Conservation (phyloP, 768 basidiomycete genomes). For the Amanita subjunquillea region DNA sequence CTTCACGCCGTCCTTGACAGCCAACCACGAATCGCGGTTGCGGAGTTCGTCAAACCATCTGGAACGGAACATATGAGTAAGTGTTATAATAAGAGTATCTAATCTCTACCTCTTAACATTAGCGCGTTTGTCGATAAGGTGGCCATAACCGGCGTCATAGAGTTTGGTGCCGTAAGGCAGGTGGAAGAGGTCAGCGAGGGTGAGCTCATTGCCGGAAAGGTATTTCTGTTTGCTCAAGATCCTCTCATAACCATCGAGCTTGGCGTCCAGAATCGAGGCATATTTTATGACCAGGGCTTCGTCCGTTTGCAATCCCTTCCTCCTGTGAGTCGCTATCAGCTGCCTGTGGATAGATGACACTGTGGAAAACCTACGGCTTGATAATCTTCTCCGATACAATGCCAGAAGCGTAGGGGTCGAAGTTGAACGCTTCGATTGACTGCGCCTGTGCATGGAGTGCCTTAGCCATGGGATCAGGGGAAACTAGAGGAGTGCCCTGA, state of each 20-base stretch:
- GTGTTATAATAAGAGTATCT: not conserved
- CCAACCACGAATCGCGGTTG: conserved; percentile 18
- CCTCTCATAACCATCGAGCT: conserved; percentile 43
- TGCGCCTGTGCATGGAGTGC: conserved; percentile 39
- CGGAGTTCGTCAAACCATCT: not conserved
- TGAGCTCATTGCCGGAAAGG: conserved; percentile 45
- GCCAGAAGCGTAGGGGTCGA: conserved; percentile 34
- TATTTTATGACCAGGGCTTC: conserved; percentile 16
- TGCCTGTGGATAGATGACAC: not conserved
- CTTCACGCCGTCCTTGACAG: conserved; percentile 29
- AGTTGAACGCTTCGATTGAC: conserved; percentile 42
- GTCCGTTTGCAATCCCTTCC: conserved; percentile 19
- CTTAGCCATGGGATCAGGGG: conserved; percentile 13
- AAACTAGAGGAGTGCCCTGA: conserved; percentile 32
- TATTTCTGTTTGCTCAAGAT: conserved; percentile 45
- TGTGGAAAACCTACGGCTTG: conserved; percentile 27
- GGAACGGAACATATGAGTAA: not conserved
- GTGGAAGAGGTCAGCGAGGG: conserved; percentile 51
- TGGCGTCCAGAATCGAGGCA: conserved; percentile 21
- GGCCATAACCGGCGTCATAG: conserved; percentile 15
- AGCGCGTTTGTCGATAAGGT: conserved; percentile 23
- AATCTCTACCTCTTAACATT: conserved; percentile 32
- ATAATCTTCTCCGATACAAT: conserved; percentile 38
- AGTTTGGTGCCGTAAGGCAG: conserved; percentile 26
- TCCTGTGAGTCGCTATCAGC: conserved; percentile 39